Evolutionary conservation across 2,329 filamentous ascomycete species (phyloP), one percentile per base, ranked within the genome.

Genomic region (Eurotiales sp.): DNA sequence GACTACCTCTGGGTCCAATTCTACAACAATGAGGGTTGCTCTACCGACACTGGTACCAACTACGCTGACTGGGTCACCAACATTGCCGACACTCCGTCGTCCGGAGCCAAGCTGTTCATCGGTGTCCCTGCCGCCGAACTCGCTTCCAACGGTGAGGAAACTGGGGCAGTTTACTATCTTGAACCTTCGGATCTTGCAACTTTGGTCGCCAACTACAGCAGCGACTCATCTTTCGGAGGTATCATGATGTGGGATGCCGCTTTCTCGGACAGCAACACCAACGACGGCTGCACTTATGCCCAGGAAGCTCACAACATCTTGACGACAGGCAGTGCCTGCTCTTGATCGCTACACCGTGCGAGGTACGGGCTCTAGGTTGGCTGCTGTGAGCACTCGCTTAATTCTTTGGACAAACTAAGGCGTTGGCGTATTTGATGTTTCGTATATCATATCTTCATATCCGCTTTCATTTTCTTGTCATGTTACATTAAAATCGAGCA

Each of bases 231-330:
- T 2, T 83, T 83, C 56, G 81, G 79, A 36, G 81, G 81, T 66
- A 69, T 82, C 36, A 83, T 83, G 80, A 62, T 83, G 4, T 83
- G 78, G 77, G 79, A 82, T 47, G 77, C 78, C 4, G 78, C 76
- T 1, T 69, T 70, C 10, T 73, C 73, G n/a, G 63, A 70, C 11
- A 66, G 67, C 47, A 81, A 80, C 59, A 50, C 64, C 12, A 68
- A 73, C 49, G 69, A 74, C 50, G 71, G 64, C n/a, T 58, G 68
- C 42, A 64, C 67, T 17, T 81, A 77, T 63, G 67, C 70, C 2
- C 65, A 71, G 46, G 72, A 74, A 64, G 75, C 78, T 55, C 79
- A 79, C 68, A 61, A 71, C 8, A 69, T 75, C 41, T 61, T 77
- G 23, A 46, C 40, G 15, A 50, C 51, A 21, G 51, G 51, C 25